Conservation (phyloP, 805 yeast species). For the Metschnikowia lunata region DNA sequence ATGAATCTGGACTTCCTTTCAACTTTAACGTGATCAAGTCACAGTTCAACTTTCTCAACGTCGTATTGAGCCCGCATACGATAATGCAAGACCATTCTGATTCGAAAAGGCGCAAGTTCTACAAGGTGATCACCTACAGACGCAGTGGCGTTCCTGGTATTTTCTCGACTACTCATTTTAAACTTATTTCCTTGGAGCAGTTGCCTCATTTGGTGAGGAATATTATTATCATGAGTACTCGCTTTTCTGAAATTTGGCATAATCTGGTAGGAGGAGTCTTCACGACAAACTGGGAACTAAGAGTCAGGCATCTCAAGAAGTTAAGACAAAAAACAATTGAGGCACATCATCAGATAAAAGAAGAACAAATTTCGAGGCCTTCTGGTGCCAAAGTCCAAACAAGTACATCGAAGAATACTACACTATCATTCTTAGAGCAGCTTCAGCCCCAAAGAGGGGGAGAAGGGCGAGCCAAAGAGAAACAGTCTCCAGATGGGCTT, state of each 20-base stretch:
- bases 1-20: constrained; percentile 64
- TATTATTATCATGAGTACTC: constrained; percentile 58
- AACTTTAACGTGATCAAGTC: constrained; percentile 67
- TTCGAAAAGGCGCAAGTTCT: constrained; percentile 28
- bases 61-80: constrained; percentile 68
- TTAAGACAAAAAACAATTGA: constrained; percentile 27
- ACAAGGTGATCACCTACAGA: constrained; percentile 60
- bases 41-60: constrained; percentile 79
- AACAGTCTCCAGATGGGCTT: constrained; percentile 1
- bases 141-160: constrained; percentile 71
- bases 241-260: constrained; percentile 76
- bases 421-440: constrained; percentile 33
- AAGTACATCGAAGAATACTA: constrained; percentile 15
- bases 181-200: constrained; percentile 56
- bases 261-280: constrained; percentile 44
- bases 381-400: background rate
- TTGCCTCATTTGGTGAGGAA: constrained; percentile 65
- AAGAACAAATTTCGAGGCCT: constrained; percentile 18
- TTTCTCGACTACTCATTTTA: constrained; percentile 71
- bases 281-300: constrained; percentile 62
- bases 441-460: constrained; percentile 16
- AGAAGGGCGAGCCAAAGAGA: constrained; percentile 1
- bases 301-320: constrained; percentile 50
- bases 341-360: constrained; percentile 24
- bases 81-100: constrained; percentile 1